These are phyloP conservation scores for Eutypella sp. DNA, from an alignment of 2,329 filamentous ascomycete genomes.

Conservation along the genomic window DNA sequence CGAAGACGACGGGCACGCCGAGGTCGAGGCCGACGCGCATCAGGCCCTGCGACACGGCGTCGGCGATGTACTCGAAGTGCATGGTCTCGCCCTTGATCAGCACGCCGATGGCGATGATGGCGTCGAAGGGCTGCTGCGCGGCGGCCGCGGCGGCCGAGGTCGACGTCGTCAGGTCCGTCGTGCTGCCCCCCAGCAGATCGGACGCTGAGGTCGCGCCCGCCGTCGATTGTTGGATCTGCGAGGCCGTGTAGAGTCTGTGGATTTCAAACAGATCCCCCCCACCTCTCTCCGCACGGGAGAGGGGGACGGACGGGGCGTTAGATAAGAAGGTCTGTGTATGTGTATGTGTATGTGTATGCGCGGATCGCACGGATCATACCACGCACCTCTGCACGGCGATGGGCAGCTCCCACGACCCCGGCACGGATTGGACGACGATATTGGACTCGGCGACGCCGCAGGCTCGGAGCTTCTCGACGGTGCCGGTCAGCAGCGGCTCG, in stretches of 20 bases:
- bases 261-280: too few species aligned
- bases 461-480: constrained; percentile 69
- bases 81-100: constrained; percentile 98
- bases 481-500: constrained; percentile 74
- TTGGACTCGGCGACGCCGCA: constrained; percentile 83
- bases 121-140: constrained; percentile 66
- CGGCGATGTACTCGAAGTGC: constrained; percentile 99
- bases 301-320: background rate
- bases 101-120: constrained; percentile 90
- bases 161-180: constrained; percentile 60
- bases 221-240: constrained; percentile 73
- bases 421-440: constrained; percentile 84
- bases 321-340: background rate
- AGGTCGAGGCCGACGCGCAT: constrained; percentile 93
- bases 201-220: constrained; percentile 61
- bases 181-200: constrained; percentile 67
- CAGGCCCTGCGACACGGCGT: constrained; percentile 82
- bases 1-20: constrained; percentile 86
- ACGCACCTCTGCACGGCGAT: constrained; percentile 78
- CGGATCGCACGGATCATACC: background rate
- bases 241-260: constrained; percentile 72
- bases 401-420: constrained; percentile 91
- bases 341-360: background rate
- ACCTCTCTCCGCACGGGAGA: too few species aligned
- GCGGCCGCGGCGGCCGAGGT: constrained; percentile 33